These are phyloP conservation scores for Steccherinum ochraceum DNA, from an alignment of 768 basidiomycete species.

Conservation along the genomic window DNA sequence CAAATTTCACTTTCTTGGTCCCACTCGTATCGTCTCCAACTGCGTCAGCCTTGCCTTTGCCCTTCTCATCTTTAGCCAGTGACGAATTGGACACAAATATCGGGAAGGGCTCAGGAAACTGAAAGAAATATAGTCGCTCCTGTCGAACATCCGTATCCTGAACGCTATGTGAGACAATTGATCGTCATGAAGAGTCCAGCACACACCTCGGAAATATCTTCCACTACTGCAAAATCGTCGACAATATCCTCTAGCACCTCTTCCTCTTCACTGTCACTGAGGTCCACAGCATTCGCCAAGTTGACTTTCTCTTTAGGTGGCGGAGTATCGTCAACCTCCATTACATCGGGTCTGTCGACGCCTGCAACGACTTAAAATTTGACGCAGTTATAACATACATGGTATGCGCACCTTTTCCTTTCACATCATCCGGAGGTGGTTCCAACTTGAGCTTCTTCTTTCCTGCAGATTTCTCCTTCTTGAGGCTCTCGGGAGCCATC, in stretches of 20 bases:
- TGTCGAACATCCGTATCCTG: slow-evolving; percentile 48
- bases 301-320: slow-evolving; percentile 32
- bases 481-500: slow-evolving; percentile 79
- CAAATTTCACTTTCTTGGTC: slow-evolving; percentile 58
- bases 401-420: slow-evolving; percentile 27
- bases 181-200: neutral
- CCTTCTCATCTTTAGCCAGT: slow-evolving; percentile 27
- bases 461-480: slow-evolving; percentile 32
- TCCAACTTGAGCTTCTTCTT: slow-evolving; percentile 42
- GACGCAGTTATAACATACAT: neutral
- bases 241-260: slow-evolving; percentile 75
- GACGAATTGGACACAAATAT: slow-evolving; percentile 43
- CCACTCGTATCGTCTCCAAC: slow-evolving; percentile 8
- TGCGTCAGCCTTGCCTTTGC: slow-evolving; percentile 24
- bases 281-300: slow-evolving; percentile 54
- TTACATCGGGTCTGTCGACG: slow-evolving; percentile 13
- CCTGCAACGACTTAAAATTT: too few species aligned
- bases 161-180: neutral
- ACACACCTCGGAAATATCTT: too few species aligned
- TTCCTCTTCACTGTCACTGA: slow-evolving; percentile 73
- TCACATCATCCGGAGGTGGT: slow-evolving; percentile 18
- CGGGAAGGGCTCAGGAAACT: slow-evolving; percentile 85
- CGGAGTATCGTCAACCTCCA: slow-evolving; percentile 18
- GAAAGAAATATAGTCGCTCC: slow-evolving; percentile 81
- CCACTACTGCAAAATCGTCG: slow-evolving; percentile 52